phyloP scores from a whole-genome alignment of 371 early-diverging fungal species.

The Syncephalastrum racemosum region DNA sequence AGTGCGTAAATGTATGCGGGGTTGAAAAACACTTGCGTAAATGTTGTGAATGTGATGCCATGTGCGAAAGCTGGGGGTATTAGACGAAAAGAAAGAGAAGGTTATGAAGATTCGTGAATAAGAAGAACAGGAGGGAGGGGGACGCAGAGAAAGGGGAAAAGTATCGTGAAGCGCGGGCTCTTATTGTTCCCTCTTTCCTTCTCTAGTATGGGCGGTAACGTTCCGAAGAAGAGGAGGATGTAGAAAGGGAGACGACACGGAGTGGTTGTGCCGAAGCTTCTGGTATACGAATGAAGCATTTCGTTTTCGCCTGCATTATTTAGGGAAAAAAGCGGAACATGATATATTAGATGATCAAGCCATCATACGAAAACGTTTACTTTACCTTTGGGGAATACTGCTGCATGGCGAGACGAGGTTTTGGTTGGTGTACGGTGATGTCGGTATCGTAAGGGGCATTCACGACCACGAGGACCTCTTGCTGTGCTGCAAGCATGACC shows the following conservation, averaged over 20 bases:
- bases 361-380: neutral
- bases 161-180: too few species aligned
- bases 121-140: too few species aligned
- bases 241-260: constrained; percentile 25
- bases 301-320: constrained; percentile 11
- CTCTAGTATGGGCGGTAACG: too few species aligned
- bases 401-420: neutral
- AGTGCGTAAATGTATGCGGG: too few species aligned
- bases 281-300: constrained; percentile 37
- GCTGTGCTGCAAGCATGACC: constrained; percentile 22
- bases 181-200: too few species aligned
- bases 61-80: too few species aligned
- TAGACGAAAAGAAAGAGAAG: too few species aligned
- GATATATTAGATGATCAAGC: neutral
- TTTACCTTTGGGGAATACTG: constrained; percentile 8
- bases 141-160: too few species aligned
- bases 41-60: too few species aligned
- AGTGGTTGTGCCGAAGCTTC: constrained; percentile 26
- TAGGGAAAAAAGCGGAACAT: constrained; percentile 3
- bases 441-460: constrained; percentile 42
- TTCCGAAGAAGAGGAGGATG: neutral
- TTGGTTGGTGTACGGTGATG: constrained; percentile 29
- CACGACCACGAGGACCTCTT: constrained; percentile 34
- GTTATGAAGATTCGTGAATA: too few species aligned
- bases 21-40: too few species aligned